Evolutionary conservation across 1,284 basidiomycete genomes (phyloP), one percentile per base, ranked within the genome.

Genomic region (Malassezia pachydermatis): DNA sequence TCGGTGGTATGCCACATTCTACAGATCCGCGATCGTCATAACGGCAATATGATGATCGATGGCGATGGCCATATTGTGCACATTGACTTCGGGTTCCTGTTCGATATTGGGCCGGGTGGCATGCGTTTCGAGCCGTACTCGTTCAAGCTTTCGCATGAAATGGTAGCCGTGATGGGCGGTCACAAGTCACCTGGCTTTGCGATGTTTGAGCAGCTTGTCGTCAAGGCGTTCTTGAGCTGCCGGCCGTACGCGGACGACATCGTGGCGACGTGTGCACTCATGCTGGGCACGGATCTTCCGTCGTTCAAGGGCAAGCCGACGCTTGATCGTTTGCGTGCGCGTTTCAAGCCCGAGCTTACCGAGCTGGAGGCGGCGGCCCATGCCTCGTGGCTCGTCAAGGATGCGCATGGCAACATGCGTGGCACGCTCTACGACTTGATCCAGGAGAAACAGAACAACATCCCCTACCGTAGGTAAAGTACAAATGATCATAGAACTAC

Each of bases 101-200:
- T 96, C 66, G 92, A 96, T 72, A 98, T 96, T 79, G 92, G 67
- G 6, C 67, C 67, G 0, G 67, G 67, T 20, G 67, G 67, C 6
- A 66, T 70, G 64, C 45, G 61, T 23, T 70, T 70, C 40, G 67
- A 70, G 50, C 65, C 64, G 13, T 64, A 80, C 69, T 90, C 87
- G 14, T 99, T 99, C 82, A 99, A 98, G 76, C 79, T 99, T 27
- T 90, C 87, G 53, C 87, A 89, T 69, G 94, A 99, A 72, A 98
- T 98, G 90, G 84, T 98, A 16, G 79, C 84, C 11, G 77, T 98
- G 25, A 99, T 99, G 94, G 94, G 94, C 40, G 94, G 94, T 10
- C 79, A 84, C 51, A 80, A 85, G 63, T 88, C 86, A 1, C 84
- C 90, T 73, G 94, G 94, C 11, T 98, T 94, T 73, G 80, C 83